phyloP scores from a whole-genome alignment of 139 green algal genomes.

The Micractinium sp. region DNA sequence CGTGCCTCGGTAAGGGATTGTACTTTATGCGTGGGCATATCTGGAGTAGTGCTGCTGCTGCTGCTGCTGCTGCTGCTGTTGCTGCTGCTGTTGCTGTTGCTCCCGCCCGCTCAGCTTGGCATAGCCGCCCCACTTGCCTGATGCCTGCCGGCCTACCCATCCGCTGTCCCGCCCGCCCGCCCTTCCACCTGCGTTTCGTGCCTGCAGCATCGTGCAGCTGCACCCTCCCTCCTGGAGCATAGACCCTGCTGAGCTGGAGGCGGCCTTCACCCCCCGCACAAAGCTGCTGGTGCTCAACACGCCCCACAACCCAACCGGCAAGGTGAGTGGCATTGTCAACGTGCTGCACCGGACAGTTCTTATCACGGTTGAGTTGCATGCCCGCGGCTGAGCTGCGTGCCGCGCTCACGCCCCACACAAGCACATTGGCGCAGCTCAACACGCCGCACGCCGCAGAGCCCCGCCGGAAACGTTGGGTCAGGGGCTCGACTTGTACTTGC shows the following conservation, averaged over 20 bases:
- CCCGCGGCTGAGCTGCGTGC: neutral
- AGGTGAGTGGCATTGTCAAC: neutral
- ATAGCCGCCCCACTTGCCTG: neutral
- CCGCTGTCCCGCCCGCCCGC: neutral
- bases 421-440: too few relatives aligned
- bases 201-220: conserved; percentile 48
- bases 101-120: too few relatives aligned
- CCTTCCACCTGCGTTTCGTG: neutral
- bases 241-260: conserved; percentile 35
- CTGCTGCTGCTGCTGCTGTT: conserved; percentile 45
- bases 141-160: neutral
- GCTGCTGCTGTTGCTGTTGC: too few relatives aligned
- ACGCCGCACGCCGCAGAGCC: too few relatives aligned
- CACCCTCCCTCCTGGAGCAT: conserved; percentile 58
- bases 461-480: too few relatives aligned
- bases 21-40: neutral
- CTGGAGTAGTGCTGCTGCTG: neutral
- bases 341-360: neutral
- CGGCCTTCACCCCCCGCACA: conserved; percentile 60
- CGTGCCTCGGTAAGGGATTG: conserved; percentile 30
- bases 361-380: neutral
- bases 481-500: too few relatives aligned
- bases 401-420: neutral
- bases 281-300: conserved; percentile 84
- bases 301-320: conserved; percentile 85